phyloP scores from a whole-genome alignment of 2,329 filamentous ascomycete genomes.

The Beauveria bassiana region DNA sequence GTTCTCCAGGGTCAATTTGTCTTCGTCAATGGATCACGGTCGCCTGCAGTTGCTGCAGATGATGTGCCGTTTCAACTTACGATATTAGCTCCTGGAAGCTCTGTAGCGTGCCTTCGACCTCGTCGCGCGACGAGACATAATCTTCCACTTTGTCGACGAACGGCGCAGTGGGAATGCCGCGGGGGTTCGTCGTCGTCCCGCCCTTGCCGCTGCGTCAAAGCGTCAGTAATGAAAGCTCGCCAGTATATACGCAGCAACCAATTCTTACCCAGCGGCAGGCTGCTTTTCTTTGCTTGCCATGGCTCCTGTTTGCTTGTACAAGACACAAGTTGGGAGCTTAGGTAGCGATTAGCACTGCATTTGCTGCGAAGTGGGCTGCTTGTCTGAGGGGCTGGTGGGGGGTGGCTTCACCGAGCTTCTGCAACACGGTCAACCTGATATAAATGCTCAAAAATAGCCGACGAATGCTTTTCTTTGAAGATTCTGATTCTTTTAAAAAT shows the following conservation, averaged over 20 bases:
- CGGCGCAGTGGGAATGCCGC: constrained; percentile 75
- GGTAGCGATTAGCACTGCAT: constrained; percentile 23
- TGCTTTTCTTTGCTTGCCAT: constrained; percentile 37
- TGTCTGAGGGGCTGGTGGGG: constrained; percentile 23
- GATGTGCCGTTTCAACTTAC: constrained; percentile 38
- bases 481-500: too few species aligned
- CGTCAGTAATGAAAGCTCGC: neutral
- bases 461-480: too few species aligned
- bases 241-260: too few species aligned
- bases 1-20: neutral
- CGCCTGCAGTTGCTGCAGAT: neutral
- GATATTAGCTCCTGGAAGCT: constrained; percentile 92
- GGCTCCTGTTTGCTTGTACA: constrained; percentile 17
- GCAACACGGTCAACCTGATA: neutral
- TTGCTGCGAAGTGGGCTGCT: constrained; percentile 18
- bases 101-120: constrained; percentile 73
- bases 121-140: constrained; percentile 69
- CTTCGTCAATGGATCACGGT: neutral
- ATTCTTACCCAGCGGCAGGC: constrained; percentile 25
- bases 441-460: neutral
- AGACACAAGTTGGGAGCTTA: constrained; percentile 18
- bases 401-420: constrained; percentile 15
- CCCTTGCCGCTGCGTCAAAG: constrained; percentile 29
- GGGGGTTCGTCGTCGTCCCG: constrained; percentile 60
- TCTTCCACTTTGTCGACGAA: constrained; percentile 87